Evolutionary conservation across 805 yeast species (phyloP).

Genomic region (Metschnikowia borealis): DNA sequence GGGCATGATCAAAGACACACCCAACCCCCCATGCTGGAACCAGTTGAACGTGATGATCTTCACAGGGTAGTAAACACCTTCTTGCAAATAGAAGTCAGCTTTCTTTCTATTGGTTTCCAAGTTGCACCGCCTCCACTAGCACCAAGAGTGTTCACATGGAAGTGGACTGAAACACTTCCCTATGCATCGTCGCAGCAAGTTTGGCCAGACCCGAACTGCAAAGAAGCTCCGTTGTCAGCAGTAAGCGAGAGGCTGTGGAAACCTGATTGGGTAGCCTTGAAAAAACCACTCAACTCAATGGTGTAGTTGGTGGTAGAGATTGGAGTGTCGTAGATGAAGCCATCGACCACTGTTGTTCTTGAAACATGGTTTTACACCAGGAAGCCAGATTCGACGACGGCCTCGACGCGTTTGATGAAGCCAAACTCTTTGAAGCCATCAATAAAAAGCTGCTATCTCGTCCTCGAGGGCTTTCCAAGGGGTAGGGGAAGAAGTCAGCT

Average conservation of each 20-base stretch:
- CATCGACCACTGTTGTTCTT: background rate
- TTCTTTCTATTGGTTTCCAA: background rate
- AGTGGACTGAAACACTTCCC: background rate
- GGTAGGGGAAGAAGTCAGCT: background rate
- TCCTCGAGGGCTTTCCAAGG: background rate
- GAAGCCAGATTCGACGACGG: background rate
- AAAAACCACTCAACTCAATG: conserved; percentile 7
- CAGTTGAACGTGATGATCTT: background rate
- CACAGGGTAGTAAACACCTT: background rate
- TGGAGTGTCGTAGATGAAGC: conserved; percentile 2
- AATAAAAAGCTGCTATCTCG: background rate
- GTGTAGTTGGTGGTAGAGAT: conserved; percentile 6
- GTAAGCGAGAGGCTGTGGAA: background rate
- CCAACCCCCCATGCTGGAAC: background rate
- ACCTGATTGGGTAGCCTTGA: background rate
- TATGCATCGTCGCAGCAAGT: background rate
- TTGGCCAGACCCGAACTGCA: background rate
- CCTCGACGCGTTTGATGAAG: background rate
- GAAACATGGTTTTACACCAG: background rate
- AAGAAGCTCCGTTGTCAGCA: background rate
- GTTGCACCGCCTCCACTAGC: background rate
- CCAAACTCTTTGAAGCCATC: background rate
- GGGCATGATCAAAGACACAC: background rate
- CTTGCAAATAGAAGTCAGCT: background rate
- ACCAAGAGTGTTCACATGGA: background rate